phyloP scores from a whole-genome alignment of 2,329 filamentous ascomycete species.

The Ceratocystiopsis minuta region DNA sequence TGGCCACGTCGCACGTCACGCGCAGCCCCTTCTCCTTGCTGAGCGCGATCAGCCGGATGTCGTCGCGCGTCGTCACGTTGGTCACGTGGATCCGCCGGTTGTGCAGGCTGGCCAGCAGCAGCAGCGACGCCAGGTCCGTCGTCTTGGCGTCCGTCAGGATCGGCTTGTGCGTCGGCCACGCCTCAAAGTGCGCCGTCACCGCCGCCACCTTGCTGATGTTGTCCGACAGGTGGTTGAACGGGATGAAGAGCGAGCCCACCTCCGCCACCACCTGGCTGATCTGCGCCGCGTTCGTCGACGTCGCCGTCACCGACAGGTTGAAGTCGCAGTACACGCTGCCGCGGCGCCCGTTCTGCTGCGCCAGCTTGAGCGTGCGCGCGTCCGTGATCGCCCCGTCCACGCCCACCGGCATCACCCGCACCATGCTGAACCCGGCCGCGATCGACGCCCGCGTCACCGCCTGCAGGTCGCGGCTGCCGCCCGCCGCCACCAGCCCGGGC shows the following conservation, averaged over 20 bases:
- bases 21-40: slow-evolving; percentile 68
- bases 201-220: slow-evolving; percentile 73
- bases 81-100: slow-evolving; percentile 64
- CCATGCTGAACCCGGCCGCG: slow-evolving; percentile 61
- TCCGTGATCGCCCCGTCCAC: slow-evolving; percentile 57
- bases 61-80: slow-evolving; percentile 64
- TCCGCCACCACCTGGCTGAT: slow-evolving; percentile 55
- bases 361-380: slow-evolving; percentile 49
- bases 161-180: slow-evolving; percentile 61
- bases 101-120: slow-evolving; percentile 61
- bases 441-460: slow-evolving; percentile 55
- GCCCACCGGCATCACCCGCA: slow-evolving; percentile 60
- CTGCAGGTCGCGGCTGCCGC: slow-evolving; percentile 49
- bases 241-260: slow-evolving; percentile 66
- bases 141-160: slow-evolving; percentile 69
- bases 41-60: slow-evolving; percentile 58
- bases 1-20: slow-evolving; percentile 67
- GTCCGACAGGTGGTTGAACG: slow-evolving; percentile 64
- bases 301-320: slow-evolving; percentile 63
- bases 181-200: slow-evolving; percentile 60
- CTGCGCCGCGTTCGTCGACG: slow-evolving; percentile 54
- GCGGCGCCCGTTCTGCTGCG: slow-evolving; percentile 51
- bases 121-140: slow-evolving; percentile 53
- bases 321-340: slow-evolving; percentile 53
- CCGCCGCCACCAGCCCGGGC: slow-evolving; percentile 46